Percentiles rank a stretch among this genome's conserved stretches.
Conservation (phyloP, 495 filamentous ascomycete genomes). For the Tetracladium marchalianum region DNA sequence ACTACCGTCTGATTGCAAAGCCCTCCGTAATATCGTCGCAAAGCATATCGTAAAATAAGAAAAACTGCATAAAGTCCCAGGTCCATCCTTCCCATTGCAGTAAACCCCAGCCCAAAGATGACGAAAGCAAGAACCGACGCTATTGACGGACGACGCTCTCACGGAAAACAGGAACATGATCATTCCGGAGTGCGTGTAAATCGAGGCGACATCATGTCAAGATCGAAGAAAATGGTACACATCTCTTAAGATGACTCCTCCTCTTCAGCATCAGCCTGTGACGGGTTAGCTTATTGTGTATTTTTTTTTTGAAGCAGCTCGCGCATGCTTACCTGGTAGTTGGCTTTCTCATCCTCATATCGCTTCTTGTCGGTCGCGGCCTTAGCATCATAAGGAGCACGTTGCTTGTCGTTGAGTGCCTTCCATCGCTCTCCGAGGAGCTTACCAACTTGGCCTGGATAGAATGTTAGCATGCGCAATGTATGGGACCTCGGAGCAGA, state of each 20-base stretch:
- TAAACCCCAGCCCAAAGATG: slow-evolving; percentile 36
- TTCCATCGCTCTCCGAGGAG: slow-evolving; percentile 97
- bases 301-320: slow-evolving; percentile 5
- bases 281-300: slow-evolving; percentile 14
- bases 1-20: slow-evolving; percentile 12
- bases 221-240: neutral
- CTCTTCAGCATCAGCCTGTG: slow-evolving; percentile 38
- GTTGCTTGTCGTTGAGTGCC: slow-evolving; percentile 80
- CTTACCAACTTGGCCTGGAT: slow-evolving; percentile 87
- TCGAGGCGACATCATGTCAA: slow-evolving; percentile 11
- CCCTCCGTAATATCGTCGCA: slow-evolving; percentile 19
- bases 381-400: slow-evolving; percentile 89
- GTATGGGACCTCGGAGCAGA: neutral
- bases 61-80: slow-evolving; percentile 6
- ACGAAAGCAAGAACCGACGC: slow-evolving; percentile 23
- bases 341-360: slow-evolving; percentile 94
- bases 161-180: slow-evolving; percentile 18
- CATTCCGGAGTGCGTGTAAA: slow-evolving; percentile 22
- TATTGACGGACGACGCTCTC: slow-evolving; percentile 7
- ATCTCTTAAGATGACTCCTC: slow-evolving; percentile 28
- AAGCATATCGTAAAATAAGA: slow-evolving; percentile 10
- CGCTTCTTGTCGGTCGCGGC: slow-evolving; percentile 95
- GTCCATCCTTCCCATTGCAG: slow-evolving; percentile 25
- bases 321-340: slow-evolving; percentile 60
- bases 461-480: neutral